Evolutionary conservation across 345 rosid species (phyloP), one percentile per base, ranked within the genome.

Genomic region (Acer saccharum): DNA sequence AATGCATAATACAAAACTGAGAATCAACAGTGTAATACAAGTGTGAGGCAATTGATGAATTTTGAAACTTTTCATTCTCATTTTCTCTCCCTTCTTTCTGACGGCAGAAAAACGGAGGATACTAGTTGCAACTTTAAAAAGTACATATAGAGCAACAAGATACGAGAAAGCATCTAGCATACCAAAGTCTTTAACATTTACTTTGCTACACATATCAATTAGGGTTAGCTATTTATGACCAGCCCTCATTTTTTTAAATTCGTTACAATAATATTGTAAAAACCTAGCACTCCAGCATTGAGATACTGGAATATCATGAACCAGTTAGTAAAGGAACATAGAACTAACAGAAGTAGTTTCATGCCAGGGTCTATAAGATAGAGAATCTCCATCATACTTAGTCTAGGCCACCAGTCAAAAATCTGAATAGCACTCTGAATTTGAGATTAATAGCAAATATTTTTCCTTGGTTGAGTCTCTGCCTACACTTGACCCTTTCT

Each of bases 1-100:
- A 12, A 60, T 60, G 64, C 11, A 7, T 58, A 2, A 58, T 50
- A 14, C 63, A n/a, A 17, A 18, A 58, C 63, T 58, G 63, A 18
- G 23, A 58, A 58, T 58, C 25, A 58, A 58, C 20, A 58, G 25
- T 8, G n/a, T 60, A 14, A 60, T 5, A 21, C 5, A 60, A 8
- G 27, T 5, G 23, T 27, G 2, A 18, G 12, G 0, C 25, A 60
- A 60, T 20, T 60, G n/a, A 21, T 21, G 27, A 13, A 54, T 27
- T 54, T 29, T 27, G 48, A 54, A 32, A 60, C 2, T 52, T 8
- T 39, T 5, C 43, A 54, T 35, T 29, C 74, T 54, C 48, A 17
- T 71, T 71, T 71, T 71, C 61, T 54, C 74, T 54, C 64, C 48
- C 74, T 71, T 43, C n/a, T 9, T 54, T 71, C 64, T 2, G 10